phyloP scores from a whole-genome alignment of 345 rosid genomes.

The Arabis hirsuta region DNA sequence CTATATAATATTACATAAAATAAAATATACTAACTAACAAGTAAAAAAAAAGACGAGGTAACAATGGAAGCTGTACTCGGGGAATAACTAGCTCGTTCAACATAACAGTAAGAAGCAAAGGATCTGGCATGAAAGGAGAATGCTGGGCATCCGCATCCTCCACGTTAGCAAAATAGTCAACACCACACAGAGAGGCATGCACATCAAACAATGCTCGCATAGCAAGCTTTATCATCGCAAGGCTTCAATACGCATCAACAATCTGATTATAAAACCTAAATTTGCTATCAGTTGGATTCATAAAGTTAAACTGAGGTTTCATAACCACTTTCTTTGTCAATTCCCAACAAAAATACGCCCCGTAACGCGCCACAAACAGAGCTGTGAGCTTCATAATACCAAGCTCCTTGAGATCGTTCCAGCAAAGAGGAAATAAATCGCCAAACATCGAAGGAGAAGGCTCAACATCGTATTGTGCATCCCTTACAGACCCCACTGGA shows the following conservation, averaged over 20 bases:
- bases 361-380: slow-evolving; percentile 75
- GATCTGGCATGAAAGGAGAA: too few relatives aligned
- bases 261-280: slow-evolving; percentile 64
- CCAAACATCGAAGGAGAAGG: too few relatives aligned
- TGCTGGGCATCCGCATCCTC: slow-evolving; percentile 46
- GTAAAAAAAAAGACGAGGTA: too few relatives aligned
- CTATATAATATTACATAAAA: too few relatives aligned
- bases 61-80: too few relatives aligned
- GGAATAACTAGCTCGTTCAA: too few relatives aligned
- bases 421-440: slow-evolving; percentile 45
- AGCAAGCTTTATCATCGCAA: slow-evolving; percentile 43
- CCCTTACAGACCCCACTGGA: too few relatives aligned
- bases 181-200: slow-evolving; percentile 80
- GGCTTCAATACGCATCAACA: slow-evolving; percentile 75
- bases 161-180: slow-evolving; percentile 63
- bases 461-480: not conserved
- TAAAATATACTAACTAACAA: too few relatives aligned
- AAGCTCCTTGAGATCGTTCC: slow-evolving; percentile 66
- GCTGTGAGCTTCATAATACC: slow-evolving; percentile 77
- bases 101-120: too few relatives aligned
- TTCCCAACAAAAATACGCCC: slow-evolving; percentile 61
- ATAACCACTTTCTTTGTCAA: slow-evolving; percentile 63
- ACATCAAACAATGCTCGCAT: slow-evolving; percentile 69
- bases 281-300: slow-evolving; percentile 73
- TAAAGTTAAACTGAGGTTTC: slow-evolving; percentile 45